A percentile compares a stretch with the other conserved stretches of the same genome.
phyloP scores from a whole-genome alignment of 768 basidiomycete genomes.

The Lenzites betulinus region DNA sequence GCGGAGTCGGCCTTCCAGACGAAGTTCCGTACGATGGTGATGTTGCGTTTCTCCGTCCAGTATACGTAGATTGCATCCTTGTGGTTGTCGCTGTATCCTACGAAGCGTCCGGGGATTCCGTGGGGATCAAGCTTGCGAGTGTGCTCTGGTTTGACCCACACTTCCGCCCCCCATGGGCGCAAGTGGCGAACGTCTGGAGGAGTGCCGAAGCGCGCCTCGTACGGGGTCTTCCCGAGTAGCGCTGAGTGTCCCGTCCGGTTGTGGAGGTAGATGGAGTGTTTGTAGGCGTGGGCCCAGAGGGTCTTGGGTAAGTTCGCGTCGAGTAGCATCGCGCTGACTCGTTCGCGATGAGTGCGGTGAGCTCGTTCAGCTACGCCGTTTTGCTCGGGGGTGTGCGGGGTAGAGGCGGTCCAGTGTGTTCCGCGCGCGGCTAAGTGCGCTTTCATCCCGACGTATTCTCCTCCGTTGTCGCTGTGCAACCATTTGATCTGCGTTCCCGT shows the following conservation, averaged over 20 bases:
- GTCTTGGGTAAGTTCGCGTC: constrained; percentile 36
- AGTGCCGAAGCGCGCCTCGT: constrained; percentile 10
- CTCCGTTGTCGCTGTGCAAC: constrained; percentile 44
- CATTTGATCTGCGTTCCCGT: constrained; percentile 30
- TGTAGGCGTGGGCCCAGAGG: constrained; percentile 42
- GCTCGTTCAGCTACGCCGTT: constrained; percentile 28
- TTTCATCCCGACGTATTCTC: constrained; percentile 24
- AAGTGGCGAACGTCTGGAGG: constrained; percentile 27
- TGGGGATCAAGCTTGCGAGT: constrained; percentile 19
- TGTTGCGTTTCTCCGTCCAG: constrained; percentile 29
- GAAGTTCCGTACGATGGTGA: constrained; percentile 23
- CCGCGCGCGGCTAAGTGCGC: background rate
- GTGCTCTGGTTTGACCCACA: constrained; percentile 16
- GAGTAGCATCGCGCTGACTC: constrained; percentile 5
- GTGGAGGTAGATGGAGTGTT: constrained; percentile 39
- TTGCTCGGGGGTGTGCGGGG: constrained; percentile 29
- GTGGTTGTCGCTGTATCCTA: constrained; percentile 32
- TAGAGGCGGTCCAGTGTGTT: no score
- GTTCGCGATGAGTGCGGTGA: constrained; percentile 16
- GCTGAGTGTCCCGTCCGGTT: constrained; percentile 35
- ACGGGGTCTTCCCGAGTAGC: no score
- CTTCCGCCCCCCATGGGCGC: constrained; percentile 10
- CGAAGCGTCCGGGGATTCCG: constrained; percentile 40
- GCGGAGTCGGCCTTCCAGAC: no score
- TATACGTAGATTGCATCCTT: constrained; percentile 27